Conservation (phyloP, 176 grass and related monocot species). For the Eremochloa ophiuroides region DNA sequence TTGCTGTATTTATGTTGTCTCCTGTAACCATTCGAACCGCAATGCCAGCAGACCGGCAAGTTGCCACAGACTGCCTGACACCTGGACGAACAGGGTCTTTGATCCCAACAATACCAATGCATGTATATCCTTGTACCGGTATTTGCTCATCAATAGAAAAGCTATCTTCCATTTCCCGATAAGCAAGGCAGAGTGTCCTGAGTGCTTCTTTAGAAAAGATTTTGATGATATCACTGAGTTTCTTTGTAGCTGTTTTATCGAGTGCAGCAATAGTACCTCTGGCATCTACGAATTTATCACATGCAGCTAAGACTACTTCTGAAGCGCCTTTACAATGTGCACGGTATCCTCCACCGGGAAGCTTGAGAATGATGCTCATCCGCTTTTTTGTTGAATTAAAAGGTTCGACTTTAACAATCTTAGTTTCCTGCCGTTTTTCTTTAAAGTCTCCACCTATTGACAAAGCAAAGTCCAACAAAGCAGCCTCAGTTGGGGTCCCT, state of each 20-base stretch:
- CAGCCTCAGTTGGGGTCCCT: slow-evolving; percentile 59
- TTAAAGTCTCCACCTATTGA: slow-evolving; percentile 42
- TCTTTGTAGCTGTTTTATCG: slow-evolving; percentile 24
- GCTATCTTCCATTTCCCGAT: slow-evolving; percentile 37
- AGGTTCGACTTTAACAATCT: slow-evolving; percentile 57
- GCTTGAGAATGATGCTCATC: slow-evolving; percentile 49
- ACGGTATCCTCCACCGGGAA: slow-evolving; percentile 45
- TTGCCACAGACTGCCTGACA: slow-evolving; percentile 57
- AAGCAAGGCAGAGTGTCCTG: slow-evolving; percentile 62
- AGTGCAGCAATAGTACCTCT: slow-evolving; percentile 41
- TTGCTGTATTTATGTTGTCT: slow-evolving; percentile 78
- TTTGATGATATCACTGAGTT: slow-evolving; percentile 41
- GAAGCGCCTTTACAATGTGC: slow-evolving; percentile 68
- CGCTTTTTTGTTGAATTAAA: slow-evolving; percentile 78
- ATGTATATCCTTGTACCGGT: slow-evolving; percentile 48
- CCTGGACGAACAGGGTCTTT: slow-evolving; percentile 63
- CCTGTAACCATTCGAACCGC: slow-evolving; percentile 68
- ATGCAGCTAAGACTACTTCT: slow-evolving; percentile 61
- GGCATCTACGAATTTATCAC: slow-evolving; percentile 48
- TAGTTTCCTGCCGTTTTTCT: slow-evolving; percentile 22
- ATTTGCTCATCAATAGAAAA: slow-evolving; percentile 45
- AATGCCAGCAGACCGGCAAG: slow-evolving; percentile 61
- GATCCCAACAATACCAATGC: slow-evolving; percentile 69
- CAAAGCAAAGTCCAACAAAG: slow-evolving; percentile 59
- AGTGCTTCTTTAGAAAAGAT: slow-evolving; percentile 64